phyloP scores from a whole-genome alignment of 106 monocot genomes.

The Amphibolis antarctica region DNA sequence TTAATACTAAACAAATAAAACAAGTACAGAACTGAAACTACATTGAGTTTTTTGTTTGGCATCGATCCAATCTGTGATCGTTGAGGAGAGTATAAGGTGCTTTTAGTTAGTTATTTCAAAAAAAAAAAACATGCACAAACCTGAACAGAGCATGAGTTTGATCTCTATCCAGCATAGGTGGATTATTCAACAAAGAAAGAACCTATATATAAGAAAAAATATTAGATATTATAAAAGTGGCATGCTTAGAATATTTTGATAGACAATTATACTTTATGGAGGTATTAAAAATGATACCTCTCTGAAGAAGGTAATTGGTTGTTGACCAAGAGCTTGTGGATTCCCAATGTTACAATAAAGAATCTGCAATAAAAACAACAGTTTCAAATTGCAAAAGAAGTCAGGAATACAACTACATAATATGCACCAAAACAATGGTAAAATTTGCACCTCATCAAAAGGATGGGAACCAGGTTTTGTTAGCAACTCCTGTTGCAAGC shows the following conservation, averaged over 20 bases:
- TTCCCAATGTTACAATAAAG: conserved; percentile 95
- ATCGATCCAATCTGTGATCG: too few relatives aligned
- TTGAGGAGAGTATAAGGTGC: too few relatives aligned
- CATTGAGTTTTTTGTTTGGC: too few relatives aligned
- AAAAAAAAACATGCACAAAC: conserved; percentile 9
- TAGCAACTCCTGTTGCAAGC: conserved; percentile 63
- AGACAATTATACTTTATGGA: not conserved
- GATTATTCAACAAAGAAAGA: conserved; percentile 79
- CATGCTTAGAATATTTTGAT: not conserved
- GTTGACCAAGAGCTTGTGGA: conserved; percentile 87
- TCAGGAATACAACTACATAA: not conserved
- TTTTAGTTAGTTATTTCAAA: not conserved
- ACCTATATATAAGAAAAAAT: conserved; percentile 37
- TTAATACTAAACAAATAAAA: too few relatives aligned
- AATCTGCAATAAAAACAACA: conserved; percentile 31
- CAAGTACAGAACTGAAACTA: too few relatives aligned
- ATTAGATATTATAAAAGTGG: not conserved
- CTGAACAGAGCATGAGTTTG: conserved; percentile 85
- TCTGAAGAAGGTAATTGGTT: conserved; percentile 73
- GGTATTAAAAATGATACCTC: conserved; percentile 29
- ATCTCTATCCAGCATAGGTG: conserved; percentile 60
- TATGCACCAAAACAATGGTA: not conserved
- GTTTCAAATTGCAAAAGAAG: conserved; percentile 3
- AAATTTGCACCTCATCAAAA: conserved; percentile 63
- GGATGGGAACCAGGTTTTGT: conserved; percentile 61